Percentiles rank a stretch among this genome's conserved stretches.
These are phyloP conservation scores for Daldinia decipiens DNA, from an alignment of 495 filamentous ascomycete genomes.

Conservation along the genomic window DNA sequence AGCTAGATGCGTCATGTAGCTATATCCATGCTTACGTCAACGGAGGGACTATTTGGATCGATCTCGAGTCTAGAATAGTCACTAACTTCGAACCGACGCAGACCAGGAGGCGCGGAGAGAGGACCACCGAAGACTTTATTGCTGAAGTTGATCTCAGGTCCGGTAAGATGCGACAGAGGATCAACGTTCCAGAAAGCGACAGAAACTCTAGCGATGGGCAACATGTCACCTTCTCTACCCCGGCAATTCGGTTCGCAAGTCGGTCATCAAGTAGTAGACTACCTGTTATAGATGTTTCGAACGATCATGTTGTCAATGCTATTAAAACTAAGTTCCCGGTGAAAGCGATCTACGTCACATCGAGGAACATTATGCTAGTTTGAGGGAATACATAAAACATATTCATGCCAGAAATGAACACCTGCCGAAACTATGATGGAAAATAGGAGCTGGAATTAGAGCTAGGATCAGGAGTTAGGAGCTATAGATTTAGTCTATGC, in stretches of 20 bases:
- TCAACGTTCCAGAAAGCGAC: slow-evolving; percentile 41
- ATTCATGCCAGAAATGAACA: neutral
- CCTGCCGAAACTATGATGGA: neutral
- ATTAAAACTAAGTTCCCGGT: slow-evolving; percentile 37
- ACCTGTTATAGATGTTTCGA: slow-evolving; percentile 37
- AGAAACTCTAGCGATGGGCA: slow-evolving; percentile 35
- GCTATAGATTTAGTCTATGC: slow-evolving; percentile 1
- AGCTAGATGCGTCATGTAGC: slow-evolving; percentile 31
- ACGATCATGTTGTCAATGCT: slow-evolving; percentile 33
- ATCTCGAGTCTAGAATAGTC: slow-evolving; percentile 33
- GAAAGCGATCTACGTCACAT: slow-evolving; percentile 40
- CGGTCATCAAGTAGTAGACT: slow-evolving; percentile 41
- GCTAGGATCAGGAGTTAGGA: slow-evolving; percentile 11
- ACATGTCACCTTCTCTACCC: slow-evolving; percentile 42
- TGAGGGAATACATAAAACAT: neutral
- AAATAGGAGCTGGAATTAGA: neutral
- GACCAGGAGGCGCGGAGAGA: slow-evolving; percentile 20
- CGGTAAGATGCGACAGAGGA: slow-evolving; percentile 43
- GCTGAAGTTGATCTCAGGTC: slow-evolving; percentile 42
- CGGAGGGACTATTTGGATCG: slow-evolving; percentile 41
- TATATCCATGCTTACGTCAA: slow-evolving; percentile 41
- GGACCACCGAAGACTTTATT: slow-evolving; percentile 40
- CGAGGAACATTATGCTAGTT: slow-evolving; percentile 40
- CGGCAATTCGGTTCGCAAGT: slow-evolving; percentile 43
- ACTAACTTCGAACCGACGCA: slow-evolving; percentile 38